A percentile compares a stretch with the other conserved stretches of the same genome.
phyloP scores from a whole-genome alignment of 23 red algal species.

The Gracilaria vermiculophylla region DNA sequence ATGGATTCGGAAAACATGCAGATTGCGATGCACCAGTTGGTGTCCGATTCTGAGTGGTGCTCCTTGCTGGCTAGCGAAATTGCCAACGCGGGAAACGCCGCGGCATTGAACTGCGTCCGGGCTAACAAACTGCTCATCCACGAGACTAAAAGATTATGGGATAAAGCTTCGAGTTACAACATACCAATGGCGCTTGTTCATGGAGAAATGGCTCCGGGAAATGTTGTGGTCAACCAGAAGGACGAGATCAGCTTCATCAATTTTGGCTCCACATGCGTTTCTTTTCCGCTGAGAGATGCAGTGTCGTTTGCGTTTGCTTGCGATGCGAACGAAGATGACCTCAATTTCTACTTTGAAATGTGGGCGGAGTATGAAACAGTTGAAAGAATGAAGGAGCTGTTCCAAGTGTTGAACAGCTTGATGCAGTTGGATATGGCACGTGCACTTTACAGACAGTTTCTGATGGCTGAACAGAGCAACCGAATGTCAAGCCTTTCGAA shows the following conservation, averaged over 20 bases:
- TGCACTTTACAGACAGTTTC: background rate
- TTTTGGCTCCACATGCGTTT: background rate
- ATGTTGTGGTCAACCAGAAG: background rate
- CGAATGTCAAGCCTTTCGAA: background rate
- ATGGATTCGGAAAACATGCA: background rate
- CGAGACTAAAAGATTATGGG: background rate
- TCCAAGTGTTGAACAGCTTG: background rate
- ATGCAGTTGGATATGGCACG: background rate
- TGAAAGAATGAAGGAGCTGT: background rate
- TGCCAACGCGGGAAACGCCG: background rate
- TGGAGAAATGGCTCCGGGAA: background rate
- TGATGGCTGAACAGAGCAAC: background rate
- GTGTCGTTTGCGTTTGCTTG: background rate
- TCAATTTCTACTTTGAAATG: background rate
- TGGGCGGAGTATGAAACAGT: background rate
- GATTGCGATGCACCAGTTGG: background rate
- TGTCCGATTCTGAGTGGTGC: background rate
- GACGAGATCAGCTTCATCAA: background rate
- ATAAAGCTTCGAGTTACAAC: background rate
- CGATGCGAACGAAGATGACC: background rate
- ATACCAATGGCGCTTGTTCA: conserved; percentile 7
- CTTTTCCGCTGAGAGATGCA: background rate
- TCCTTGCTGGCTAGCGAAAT: background rate
- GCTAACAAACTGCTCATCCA: background rate
- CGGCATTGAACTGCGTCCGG: background rate